Conservation (phyloP, 78 protist genomes). For the Neovahlkampfia damariscottae region DNA sequence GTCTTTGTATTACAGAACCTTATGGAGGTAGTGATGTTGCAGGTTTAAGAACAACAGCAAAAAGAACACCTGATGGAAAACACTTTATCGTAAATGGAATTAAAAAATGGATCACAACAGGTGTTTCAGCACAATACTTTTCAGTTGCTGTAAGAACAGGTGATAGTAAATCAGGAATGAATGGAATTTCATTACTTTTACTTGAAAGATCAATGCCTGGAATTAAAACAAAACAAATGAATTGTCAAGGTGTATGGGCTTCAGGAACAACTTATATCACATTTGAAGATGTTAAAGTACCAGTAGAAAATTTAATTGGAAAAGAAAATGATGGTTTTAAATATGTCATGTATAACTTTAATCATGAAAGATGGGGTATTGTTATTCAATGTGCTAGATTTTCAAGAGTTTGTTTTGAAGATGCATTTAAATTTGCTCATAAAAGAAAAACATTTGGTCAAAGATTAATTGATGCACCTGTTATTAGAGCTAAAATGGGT, state of each 20-base stretch:
- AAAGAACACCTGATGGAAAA: conserved; percentile 31
- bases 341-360: conserved; percentile 80
- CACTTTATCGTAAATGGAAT: conserved; percentile 53
- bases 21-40: conserved; percentile 82
- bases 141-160: conserved; percentile 68
- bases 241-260: conserved; percentile 42
- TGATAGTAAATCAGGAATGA: conserved; percentile 45
- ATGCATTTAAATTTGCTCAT: conserved; percentile 61
- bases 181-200: conserved; percentile 57
- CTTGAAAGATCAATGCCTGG: conserved; percentile 24
- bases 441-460: conserved; percentile 75
- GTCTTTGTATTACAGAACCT: conserved; percentile 64
- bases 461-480: conserved; percentile 52
- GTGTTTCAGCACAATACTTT: conserved; percentile 66
- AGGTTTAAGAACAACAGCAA: conserved; percentile 67
- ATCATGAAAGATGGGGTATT: conserved; percentile 69
- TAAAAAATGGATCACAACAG: conserved; percentile 86
- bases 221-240: conserved; percentile 26
- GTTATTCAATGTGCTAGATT: conserved; percentile 78
- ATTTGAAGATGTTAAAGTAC: conserved; percentile 46
- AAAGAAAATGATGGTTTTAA: conserved; percentile 60
- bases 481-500: conserved; percentile 27
- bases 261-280: conserved; percentile 71
- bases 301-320: conserved; percentile 71
- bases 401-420: conserved; percentile 69